These are phyloP conservation scores for Rhamnella rubrinervis DNA, from an alignment of 331 rosid species.

Conservation along the genomic window DNA sequence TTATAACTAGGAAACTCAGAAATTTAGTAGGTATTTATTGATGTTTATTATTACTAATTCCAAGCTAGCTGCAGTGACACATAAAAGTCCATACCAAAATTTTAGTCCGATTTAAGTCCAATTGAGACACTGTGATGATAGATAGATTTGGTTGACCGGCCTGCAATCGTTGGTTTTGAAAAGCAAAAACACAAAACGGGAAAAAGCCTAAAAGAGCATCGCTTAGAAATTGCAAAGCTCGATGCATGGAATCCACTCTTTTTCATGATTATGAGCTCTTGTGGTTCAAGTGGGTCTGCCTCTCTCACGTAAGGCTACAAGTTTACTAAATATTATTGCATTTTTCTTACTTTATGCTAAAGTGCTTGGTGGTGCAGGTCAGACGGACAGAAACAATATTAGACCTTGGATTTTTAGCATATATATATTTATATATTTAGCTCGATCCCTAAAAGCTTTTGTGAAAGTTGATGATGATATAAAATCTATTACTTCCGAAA, in stretches of 20 bases:
- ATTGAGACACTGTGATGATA: slow-evolving; percentile 3
- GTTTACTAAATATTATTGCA: slow-evolving; percentile 3
- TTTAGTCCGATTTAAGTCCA: not conserved
- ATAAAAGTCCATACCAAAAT: not conserved
- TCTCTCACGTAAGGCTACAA: not conserved
- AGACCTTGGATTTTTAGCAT: too few species aligned
- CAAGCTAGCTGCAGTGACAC: too few species aligned
- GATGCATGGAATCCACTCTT: slow-evolving; percentile 54
- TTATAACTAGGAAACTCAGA: too few species aligned
- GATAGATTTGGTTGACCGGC: slow-evolving; percentile 25
- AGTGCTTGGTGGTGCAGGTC: slow-evolving; percentile 22
- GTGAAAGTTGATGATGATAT: too few species aligned
- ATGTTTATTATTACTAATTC: too few species aligned
- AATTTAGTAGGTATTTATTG: too few species aligned
- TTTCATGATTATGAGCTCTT: slow-evolving; percentile 52
- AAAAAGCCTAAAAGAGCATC: slow-evolving; percentile 14
- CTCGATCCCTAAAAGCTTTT: too few species aligned
- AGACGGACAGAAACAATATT: not conserved
- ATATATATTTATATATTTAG: too few species aligned
- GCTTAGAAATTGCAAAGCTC: slow-evolving; percentile 48
- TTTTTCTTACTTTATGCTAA: slow-evolving; percentile 14
- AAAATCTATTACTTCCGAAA: too few species aligned
- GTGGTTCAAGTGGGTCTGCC: slow-evolving; percentile 30
- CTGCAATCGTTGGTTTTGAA: slow-evolving; percentile 3
- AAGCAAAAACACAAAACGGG: not conserved